Conservation (phyloP, 176 grass and related monocot genomes). For the Oryza brachyantha region DNA sequence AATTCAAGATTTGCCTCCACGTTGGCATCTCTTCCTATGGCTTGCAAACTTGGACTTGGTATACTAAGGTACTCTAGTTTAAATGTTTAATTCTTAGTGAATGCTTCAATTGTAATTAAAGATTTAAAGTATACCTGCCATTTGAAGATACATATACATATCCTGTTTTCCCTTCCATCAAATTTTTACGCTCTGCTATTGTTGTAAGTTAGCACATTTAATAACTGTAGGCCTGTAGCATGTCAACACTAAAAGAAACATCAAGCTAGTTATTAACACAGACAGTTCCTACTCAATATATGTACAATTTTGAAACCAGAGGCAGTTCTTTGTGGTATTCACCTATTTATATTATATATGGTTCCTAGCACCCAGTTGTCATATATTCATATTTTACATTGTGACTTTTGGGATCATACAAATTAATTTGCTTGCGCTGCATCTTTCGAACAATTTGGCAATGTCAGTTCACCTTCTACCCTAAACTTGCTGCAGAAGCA, state of each 20-base stretch:
- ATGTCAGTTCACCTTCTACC: conserved; percentile 15
- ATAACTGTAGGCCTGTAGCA: neutral
- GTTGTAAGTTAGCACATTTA: neutral
- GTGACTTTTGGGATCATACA: conserved; percentile 1
- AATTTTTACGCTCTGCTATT: neutral
- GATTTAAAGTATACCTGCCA: neutral
- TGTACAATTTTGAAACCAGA: neutral
- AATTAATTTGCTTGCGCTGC: neutral
- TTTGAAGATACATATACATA: neutral
- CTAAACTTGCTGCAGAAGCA: conserved; percentile 63
- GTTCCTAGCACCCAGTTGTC: neutral
- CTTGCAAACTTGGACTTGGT: neutral
- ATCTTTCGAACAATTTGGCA: conserved; percentile 3
- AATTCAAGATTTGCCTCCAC: neutral
- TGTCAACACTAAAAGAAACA: neutral
- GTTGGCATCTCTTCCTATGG: neutral
- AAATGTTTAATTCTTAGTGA: neutral
- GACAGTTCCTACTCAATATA: neutral
- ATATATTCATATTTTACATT: neutral
- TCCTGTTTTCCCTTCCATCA: neutral
- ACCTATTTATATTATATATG: conserved; percentile 11
- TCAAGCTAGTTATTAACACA: neutral
- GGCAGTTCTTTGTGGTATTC: neutral
- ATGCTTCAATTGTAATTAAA: neutral
- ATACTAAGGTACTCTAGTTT: neutral